A percentile compares a stretch with the other conserved stretches of the same genome.
phyloP scores from a whole-genome alignment of 208 protist species.

The Endotrypanum monterogeii region DNA sequence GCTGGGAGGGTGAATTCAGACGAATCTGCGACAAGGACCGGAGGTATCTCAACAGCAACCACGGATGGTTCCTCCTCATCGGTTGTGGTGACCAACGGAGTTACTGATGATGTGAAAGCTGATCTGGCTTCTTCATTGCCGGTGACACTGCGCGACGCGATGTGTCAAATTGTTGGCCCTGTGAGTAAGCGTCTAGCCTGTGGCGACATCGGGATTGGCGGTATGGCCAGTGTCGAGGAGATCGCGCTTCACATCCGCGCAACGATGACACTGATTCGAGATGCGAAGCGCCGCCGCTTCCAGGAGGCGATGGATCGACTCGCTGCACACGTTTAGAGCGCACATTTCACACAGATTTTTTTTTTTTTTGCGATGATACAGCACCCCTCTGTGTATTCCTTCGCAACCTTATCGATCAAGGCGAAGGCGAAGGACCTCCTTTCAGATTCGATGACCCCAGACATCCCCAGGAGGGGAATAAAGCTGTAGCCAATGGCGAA shows the following conservation, averaged over 20 bases:
- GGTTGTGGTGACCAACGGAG: not conserved
- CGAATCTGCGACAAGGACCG: not conserved
- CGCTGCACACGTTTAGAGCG: not conserved
- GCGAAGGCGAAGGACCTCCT: too few species aligned
- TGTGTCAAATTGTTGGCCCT: slow-evolving; percentile 91
- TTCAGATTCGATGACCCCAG: too few species aligned
- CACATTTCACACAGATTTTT: not conserved
- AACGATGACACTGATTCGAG: slow-evolving; percentile 71
- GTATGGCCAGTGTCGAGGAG: slow-evolving; percentile 88
- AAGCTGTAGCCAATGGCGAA: not conserved
- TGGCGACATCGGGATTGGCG: slow-evolving; percentile 93
- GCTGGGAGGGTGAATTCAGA: not conserved
- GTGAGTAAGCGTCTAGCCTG: slow-evolving; percentile 94
- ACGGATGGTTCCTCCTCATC: not conserved
- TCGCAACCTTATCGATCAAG: too few species aligned
- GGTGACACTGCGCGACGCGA: slow-evolving; percentile 36
- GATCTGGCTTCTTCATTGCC: slow-evolving; percentile 21
- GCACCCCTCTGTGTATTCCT: too few species aligned
- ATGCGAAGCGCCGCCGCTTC: slow-evolving; percentile 29
- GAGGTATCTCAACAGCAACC: not conserved
- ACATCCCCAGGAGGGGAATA: not conserved
- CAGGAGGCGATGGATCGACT: slow-evolving; percentile 9
- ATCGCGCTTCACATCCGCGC: slow-evolving; percentile 68
- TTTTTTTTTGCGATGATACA: too few species aligned
- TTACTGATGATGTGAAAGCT: not conserved